Percentiles rank a stretch among this genome's conserved stretches.
These are phyloP conservation scores for Trichothecium sympodiale DNA, from an alignment of 2,329 filamentous ascomycete genomes.

Conservation along the genomic window DNA sequence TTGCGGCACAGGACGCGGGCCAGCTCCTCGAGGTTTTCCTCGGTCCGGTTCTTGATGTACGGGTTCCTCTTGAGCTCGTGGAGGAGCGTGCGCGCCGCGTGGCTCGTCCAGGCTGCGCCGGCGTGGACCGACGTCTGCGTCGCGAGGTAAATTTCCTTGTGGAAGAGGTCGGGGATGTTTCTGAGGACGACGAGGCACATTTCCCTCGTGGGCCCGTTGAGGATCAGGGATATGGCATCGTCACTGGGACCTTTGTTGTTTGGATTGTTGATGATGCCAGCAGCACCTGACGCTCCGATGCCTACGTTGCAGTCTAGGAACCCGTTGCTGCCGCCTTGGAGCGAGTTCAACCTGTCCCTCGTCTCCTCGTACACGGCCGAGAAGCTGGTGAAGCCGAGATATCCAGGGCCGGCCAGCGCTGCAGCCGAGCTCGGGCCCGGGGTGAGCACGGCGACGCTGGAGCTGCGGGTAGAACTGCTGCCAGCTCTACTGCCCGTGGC, in stretches of 20 bases:
- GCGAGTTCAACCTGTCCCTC: constrained; percentile 23
- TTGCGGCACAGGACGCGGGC: constrained; percentile 25
- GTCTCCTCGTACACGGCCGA: constrained; percentile 31
- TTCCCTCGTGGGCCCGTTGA: constrained; percentile 3
- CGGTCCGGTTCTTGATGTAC: constrained; percentile 14
- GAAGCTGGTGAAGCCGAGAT: constrained; percentile 33
- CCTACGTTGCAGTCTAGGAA: neutral
- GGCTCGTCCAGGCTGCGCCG: constrained; percentile 20
- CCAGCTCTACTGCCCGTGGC: neutral
- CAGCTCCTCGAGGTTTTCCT: constrained; percentile 22
- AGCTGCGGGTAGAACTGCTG: neutral
- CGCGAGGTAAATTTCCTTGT: constrained; percentile 9
- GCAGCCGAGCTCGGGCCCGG: neutral
- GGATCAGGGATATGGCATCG: neutral
- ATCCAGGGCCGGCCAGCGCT: constrained; percentile 15
- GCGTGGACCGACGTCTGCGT: constrained; percentile 8
- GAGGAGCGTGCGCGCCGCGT: constrained; percentile 16
- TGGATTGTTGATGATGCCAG: neutral
- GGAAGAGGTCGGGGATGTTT: constrained; percentile 17
- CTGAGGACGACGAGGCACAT: constrained; percentile 22
- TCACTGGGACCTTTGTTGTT: neutral
- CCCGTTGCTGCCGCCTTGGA: constrained; percentile 12
- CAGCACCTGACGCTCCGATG: neutral
- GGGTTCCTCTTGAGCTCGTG: constrained; percentile 20
- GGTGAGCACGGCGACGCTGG: no score